These are phyloP conservation scores for Mycena kentingensis DNA, from an alignment of 768 basidiomycete genomes.

Conservation along the genomic window DNA sequence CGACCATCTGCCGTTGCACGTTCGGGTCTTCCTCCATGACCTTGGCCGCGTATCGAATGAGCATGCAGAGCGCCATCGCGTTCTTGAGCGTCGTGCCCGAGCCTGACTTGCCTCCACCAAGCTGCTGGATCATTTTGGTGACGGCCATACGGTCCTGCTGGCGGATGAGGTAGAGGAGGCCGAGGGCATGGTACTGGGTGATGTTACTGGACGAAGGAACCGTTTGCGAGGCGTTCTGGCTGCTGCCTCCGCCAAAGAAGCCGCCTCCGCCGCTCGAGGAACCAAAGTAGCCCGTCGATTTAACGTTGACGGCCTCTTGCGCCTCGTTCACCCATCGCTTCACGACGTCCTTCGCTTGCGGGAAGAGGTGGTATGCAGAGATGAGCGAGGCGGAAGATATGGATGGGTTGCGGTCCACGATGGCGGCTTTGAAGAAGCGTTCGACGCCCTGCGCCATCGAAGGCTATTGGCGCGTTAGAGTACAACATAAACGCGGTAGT, in stretches of 20 bases:
- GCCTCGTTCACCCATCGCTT: constrained; percentile 99
- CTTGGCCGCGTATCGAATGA: constrained; percentile 97
- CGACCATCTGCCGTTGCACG: constrained; percentile 88
- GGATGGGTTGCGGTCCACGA: constrained; percentile 93
- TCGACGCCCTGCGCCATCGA: constrained; percentile 99
- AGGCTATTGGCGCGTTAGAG: constrained; percentile 52
- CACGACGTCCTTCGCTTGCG: constrained; percentile 90
- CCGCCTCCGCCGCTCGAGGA: constrained; percentile 50
- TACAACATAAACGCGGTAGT: neutral
- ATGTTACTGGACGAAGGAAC: constrained; percentile 89
- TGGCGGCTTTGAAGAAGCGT: constrained; percentile 98
- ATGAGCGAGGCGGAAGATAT: constrained; percentile 96
- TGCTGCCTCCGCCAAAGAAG: constrained; percentile 75
- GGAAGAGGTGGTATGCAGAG: constrained; percentile 96
- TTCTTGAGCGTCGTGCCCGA: constrained; percentile 86
- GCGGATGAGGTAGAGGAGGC: constrained; percentile 89
- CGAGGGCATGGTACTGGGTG: constrained; percentile 96
- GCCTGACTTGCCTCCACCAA: constrained; percentile 86
- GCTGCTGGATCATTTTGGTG: constrained; percentile 98
- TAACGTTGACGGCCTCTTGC: constrained; percentile 93
- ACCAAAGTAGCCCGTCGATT: constrained; percentile 74
- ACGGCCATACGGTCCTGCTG: constrained; percentile 99
- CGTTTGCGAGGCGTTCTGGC: constrained; percentile 63
- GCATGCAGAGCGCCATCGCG: constrained; percentile 97
- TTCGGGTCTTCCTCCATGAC: constrained; percentile 99